A percentile compares a stretch with the other conserved stretches of the same genome.
Conservation (phyloP, 768 basidiomycete species). For the Leccinum fibrillosum region DNA sequence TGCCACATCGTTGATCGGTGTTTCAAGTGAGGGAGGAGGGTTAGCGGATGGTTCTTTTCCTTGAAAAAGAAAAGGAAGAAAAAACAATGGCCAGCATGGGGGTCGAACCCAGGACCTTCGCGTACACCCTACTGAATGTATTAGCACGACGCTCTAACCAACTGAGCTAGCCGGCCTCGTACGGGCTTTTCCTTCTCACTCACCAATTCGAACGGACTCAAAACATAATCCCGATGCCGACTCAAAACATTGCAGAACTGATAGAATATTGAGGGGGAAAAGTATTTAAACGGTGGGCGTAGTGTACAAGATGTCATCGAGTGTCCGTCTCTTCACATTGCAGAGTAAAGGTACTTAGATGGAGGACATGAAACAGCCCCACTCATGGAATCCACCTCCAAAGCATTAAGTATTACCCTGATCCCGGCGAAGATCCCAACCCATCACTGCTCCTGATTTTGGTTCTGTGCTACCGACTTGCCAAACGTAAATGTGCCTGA, state of each 20-base stretch:
- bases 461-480: conserved; percentile 28
- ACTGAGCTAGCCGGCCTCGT: conserved; percentile 82
- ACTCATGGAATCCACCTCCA: background rate
- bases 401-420: background rate
- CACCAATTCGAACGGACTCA: background rate
- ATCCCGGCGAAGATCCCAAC: background rate
- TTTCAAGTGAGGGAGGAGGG: too few species aligned
- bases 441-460: conserved; percentile 34
- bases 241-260: background rate
- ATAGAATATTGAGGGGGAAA: background rate
- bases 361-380: background rate
- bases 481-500: conserved; percentile 22
- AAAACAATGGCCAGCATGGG: conserved; percentile 35
- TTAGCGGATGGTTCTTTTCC: background rate
- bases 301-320: conserved; percentile 14
- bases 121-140: conserved; percentile 17
- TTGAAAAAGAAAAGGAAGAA: background rate
- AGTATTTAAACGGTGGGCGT: conserved; percentile 7
- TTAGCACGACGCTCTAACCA: conserved; percentile 92
- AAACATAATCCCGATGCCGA: background rate
- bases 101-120: conserved; percentile 42
- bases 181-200: background rate
- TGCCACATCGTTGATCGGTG: too few species aligned
- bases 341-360: background rate
- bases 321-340: background rate